A percentile compares a stretch with the other conserved stretches of the same genome.
phyloP scores from a whole-genome alignment of 768 basidiomycete species.

The Suillus ampliporus region DNA sequence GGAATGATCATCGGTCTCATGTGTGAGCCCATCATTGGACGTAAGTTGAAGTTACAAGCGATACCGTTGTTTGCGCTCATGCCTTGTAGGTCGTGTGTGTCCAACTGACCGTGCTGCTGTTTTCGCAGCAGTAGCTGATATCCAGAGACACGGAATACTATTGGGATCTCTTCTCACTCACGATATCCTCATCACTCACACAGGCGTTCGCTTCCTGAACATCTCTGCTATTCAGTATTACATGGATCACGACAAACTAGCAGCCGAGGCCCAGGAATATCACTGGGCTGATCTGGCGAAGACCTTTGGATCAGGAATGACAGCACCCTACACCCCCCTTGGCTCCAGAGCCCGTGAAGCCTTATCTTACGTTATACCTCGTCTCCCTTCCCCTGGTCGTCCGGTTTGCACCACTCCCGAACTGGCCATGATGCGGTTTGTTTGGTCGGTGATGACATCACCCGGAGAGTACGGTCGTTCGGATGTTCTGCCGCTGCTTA shows the following conservation, averaged over 20 bases:
- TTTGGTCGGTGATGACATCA: constrained; percentile 26
- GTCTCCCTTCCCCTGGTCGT: constrained; percentile 29
- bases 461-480: constrained; percentile 15
- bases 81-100: constrained; percentile 24
- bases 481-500: not conserved
- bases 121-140: constrained; percentile 36
- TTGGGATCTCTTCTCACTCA: constrained; percentile 19
- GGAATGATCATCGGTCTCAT: constrained; percentile 37
- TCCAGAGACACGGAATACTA: constrained; percentile 35
- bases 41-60: constrained; percentile 20
- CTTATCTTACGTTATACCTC: constrained; percentile 30
- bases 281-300: constrained; percentile 26
- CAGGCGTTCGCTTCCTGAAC: constrained; percentile 34
- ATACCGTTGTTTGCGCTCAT: constrained; percentile 15
- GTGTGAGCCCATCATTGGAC: constrained; percentile 34
- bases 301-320: constrained; percentile 23
- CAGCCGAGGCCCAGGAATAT: constrained; percentile 19
- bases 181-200: constrained; percentile 36
- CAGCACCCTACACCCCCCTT: not conserved
- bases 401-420: constrained; percentile 24
- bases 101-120: constrained; percentile 33
- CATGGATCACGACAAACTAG: constrained; percentile 31
- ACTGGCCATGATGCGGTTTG: constrained; percentile 24
- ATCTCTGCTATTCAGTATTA: constrained; percentile 24
- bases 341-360: constrained; percentile 14